Evolutionary conservation across 352 stramenopile species (phyloP), one percentile per base, ranked within the genome.

Genomic region (Pythium insidiosum): DNA sequence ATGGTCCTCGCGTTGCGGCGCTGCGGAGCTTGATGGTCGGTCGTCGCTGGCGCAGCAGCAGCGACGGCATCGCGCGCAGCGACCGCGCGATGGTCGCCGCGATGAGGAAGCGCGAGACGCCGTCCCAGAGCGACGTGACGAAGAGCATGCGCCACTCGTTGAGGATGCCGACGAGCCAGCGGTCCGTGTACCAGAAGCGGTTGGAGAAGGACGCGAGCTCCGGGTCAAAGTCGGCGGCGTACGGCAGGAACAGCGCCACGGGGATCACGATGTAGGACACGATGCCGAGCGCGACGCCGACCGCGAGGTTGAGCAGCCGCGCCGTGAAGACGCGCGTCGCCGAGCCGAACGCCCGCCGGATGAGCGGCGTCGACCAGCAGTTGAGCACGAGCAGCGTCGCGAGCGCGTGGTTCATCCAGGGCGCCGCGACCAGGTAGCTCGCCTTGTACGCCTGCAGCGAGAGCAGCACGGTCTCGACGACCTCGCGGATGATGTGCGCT

Each of bases 131-230:
- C 28, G 61, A 68, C 4, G 23, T 39, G 2, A 75, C 56, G 19
- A 73, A 25, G 9, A 66, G 31, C 21, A 66, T 35, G 9, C 24
- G 36, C 37, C 40, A 43, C 47, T 60, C 52, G 39, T 38, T 50
- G 28, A 51, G 30, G 10, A 39, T 33, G 38, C 48, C 37, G 24
- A 46, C 23, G 30, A 60, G 23, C 52, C 52, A 60, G 1, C 40
- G 11, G 25, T 56, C 46, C 25, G 40, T 30, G 19, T 47, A 45
- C 52, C 52, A 60, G 20, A 43, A 25, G 24, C 28, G 15, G 6
- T 28, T 20, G 7, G 19, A n/a, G 13, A 61, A 61, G 2, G 6
- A 21, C 6, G 10, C 29, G 20, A 22, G 4, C 3, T 40, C 29
- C 4, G 6, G 4, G 38, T 45, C 38, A 25, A 43, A 58, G 5